Base-by-base conservation (phyloP, 1,139 yeast genomes). In the Debaryomyces fabryi region DNA sequence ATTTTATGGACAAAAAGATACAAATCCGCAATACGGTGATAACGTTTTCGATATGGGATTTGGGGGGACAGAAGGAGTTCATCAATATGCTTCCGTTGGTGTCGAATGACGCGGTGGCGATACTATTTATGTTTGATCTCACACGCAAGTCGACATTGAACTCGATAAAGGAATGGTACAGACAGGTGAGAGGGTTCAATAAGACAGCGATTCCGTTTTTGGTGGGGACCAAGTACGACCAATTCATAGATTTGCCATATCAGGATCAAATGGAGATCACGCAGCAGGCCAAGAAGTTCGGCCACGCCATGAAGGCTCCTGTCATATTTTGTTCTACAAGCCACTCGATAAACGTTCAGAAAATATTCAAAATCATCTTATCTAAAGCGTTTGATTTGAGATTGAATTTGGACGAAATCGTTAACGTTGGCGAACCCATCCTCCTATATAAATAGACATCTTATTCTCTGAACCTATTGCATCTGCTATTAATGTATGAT, bases 11-110 rank as follows among this genome's bases (percentile, higher is more conserved):
- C 63, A 86, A 92, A 59, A 86, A 88, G 56, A 88, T 93, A 37
- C 87, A 86, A 55, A 85, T 93, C 54, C 83, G 93, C 50, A 87
- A 90, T 52, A 92, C 97, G 9, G 91, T 90, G 58, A 90, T 93
- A 52, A 86, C 96, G 30, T 93, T 93, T 63, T 86, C 96, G 27
- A 86, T 93, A 36, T 93, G 97, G 96, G 99, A 93, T 68, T 74
- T 93, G 18, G 99, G 99, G 25, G 99, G 99, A 0, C 97, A 92
- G 59, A 81, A 91, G 50, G 99, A 95, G 66, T 93, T 92, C 67
- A 91, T 92, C 51, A 93, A 93, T 65, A 93, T 93, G 99, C 74
- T 95, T 45, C 97, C 98, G 21, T 72, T 93, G 51, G 97, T 95
- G 8, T 88, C 96, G 12, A 86, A 88, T 55, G 97, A 93, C 54